A percentile compares a stretch with the other conserved stretches of the same genome.
Conservation (phyloP, 768 basidiomycete genomes). For the Clitopilus hobsonii region DNA sequence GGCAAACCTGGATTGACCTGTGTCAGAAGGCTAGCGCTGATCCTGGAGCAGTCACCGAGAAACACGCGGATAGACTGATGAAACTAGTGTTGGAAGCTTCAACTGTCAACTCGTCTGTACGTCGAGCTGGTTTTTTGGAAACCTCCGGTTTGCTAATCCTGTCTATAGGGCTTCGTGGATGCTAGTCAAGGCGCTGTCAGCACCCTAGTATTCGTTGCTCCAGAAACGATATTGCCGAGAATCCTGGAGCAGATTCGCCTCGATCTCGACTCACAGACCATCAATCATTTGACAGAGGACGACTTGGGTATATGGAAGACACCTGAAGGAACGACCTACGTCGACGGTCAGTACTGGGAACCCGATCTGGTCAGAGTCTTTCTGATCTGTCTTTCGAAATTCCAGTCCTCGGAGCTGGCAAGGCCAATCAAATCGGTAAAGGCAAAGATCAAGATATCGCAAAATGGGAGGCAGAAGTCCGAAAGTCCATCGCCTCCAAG, state of each 20-base stretch:
- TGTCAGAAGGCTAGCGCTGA: slow-evolving; percentile 68
- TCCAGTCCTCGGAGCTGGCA: slow-evolving; percentile 61
- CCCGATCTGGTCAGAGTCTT: neutral
- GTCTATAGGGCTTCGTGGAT: slow-evolving; percentile 45
- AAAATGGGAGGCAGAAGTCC: slow-evolving; percentile 94
- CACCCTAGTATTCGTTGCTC: slow-evolving; percentile 79
- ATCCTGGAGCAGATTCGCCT: slow-evolving; percentile 60
- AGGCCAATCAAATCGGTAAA: slow-evolving; percentile 53
- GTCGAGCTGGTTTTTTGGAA: slow-evolving; percentile 1
- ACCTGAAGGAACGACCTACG: slow-evolving; percentile 72
- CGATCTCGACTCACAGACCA: slow-evolving; percentile 58
- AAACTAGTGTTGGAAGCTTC: slow-evolving; percentile 44
- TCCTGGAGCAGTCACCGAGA: slow-evolving; percentile 55
- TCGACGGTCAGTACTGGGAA: slow-evolving; percentile 58
- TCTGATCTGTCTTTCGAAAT: neutral
- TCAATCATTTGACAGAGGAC: slow-evolving; percentile 61
- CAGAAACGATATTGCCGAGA: slow-evolving; percentile 59
- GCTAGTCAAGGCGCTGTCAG: slow-evolving; percentile 73
- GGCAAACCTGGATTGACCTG: slow-evolving; percentile 78
- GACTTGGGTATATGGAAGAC: slow-evolving; percentile 87
- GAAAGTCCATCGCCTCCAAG: slow-evolving; percentile 79
- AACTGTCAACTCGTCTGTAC: slow-evolving; percentile 42
- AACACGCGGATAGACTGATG: slow-evolving; percentile 46
- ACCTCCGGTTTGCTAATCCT: neutral
- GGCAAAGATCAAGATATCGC: slow-evolving; percentile 88